A percentile compares a stretch with the other conserved stretches of the same genome.
Conservation (phyloP, 192 early-diverging fungal genomes). For the Dispira parvispora region DNA sequence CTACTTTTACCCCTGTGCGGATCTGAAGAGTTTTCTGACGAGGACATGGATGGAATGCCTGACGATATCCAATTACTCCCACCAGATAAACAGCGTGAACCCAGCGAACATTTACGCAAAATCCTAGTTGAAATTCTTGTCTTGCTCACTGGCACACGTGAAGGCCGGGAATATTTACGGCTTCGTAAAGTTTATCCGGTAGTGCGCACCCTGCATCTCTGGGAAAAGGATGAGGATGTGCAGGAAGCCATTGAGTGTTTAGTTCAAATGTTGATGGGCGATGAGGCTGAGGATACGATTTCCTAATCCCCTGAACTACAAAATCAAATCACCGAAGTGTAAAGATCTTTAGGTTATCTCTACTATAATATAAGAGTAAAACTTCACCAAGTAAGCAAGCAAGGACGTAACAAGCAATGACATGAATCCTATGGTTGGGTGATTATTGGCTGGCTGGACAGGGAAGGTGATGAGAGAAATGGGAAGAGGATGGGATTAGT, state of each 20-base stretch:
- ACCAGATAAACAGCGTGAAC: constrained; percentile 57
- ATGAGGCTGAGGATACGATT: constrained; percentile 34
- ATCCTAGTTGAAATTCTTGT: constrained; percentile 69
- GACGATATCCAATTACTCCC: constrained; percentile 81
- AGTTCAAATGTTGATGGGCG: constrained; percentile 75
- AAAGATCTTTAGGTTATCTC: background rate
- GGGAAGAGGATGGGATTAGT: no score
- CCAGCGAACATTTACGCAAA: constrained; percentile 34
- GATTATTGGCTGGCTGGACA: no score
- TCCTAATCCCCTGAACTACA: constrained; percentile 19
- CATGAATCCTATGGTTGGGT: no score
- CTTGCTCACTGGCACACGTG: constrained; percentile 53
- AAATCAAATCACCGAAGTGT: background rate
- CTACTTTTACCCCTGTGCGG: constrained; percentile 83
- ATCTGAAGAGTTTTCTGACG: constrained; percentile 78
- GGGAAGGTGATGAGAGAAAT: no score
- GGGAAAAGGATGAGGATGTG: constrained; percentile 53
- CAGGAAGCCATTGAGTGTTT: constrained; percentile 53
- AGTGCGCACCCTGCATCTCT: constrained; percentile 63
- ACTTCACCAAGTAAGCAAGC: no score
- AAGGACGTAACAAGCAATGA: no score
- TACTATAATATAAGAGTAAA: no score
- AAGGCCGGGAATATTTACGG: constrained; percentile 66
- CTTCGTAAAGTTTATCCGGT: constrained; percentile 71
- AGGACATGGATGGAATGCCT: constrained; percentile 86